Percentiles rank a stretch among this genome's conserved stretches.
Conservation (phyloP, 306 rosid species). For the Elaeagnus macrophylla region DNA sequence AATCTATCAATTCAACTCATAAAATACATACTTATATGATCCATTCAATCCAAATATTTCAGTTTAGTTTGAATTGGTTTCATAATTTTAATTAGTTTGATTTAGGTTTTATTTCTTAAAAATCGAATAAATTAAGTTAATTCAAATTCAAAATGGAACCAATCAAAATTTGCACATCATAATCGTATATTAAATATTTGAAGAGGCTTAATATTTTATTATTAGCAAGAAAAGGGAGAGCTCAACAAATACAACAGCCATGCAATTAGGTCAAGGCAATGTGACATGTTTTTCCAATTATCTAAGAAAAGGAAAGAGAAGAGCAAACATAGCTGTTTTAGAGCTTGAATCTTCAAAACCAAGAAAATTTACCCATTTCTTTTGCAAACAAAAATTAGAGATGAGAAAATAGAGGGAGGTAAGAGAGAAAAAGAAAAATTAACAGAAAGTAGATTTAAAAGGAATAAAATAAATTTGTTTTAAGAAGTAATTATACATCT, state of each 20-base stretch:
- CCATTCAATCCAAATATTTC: too few relatives aligned
- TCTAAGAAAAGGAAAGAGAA: slow-evolving; percentile 18
- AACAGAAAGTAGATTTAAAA: too few relatives aligned
- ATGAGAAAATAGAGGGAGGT: background rate
- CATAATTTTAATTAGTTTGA: too few relatives aligned
- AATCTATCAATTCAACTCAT: too few relatives aligned
- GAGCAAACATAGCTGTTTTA: slow-evolving; percentile 21
- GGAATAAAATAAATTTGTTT: background rate
- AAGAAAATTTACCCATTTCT: slow-evolving; percentile 11
- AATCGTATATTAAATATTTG: slow-evolving; percentile 19
- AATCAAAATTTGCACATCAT: background rate
- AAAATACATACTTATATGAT: too few relatives aligned
- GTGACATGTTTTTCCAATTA: slow-evolving; percentile 27
- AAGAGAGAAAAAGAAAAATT: background rate
- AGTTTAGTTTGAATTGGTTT: too few relatives aligned
- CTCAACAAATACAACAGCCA: slow-evolving; percentile 25
- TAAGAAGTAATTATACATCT: background rate
- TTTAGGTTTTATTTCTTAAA: too few relatives aligned
- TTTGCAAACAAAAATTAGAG: background rate
- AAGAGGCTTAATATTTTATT: slow-evolving; percentile 10
- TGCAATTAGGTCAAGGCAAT: slow-evolving; percentile 26
- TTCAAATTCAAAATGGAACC: too few relatives aligned
- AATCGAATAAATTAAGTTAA: too few relatives aligned
- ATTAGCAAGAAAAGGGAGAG: slow-evolving; percentile 18
- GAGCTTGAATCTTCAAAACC: slow-evolving; percentile 23